Conservation (phyloP, 139 green algal species). For the Nannochloris sp. region DNA sequence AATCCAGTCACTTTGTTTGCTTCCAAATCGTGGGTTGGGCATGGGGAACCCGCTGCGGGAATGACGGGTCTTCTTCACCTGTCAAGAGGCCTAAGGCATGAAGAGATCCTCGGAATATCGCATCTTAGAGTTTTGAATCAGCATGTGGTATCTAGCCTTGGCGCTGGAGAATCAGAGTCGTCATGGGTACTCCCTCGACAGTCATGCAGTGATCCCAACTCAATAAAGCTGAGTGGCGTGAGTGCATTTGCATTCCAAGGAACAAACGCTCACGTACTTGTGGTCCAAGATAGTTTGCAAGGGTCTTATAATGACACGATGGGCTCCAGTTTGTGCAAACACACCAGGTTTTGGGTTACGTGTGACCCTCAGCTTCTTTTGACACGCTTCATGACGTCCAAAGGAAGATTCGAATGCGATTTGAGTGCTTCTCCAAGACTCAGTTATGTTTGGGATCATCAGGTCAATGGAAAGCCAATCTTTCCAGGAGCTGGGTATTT, state of each 20-base stretch:
- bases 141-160: slow-evolving; percentile 37
- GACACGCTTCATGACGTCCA: background rate
- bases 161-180: slow-evolving; percentile 6
- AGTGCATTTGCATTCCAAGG: slow-evolving; percentile 78
- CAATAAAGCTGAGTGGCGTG: slow-evolving; percentile 24
- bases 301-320: background rate
- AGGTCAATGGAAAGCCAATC: slow-evolving; percentile 40
- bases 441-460: slow-evolving; percentile 62
- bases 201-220: background rate
- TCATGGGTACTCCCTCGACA: slow-evolving; percentile 13
- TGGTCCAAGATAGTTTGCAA: slow-evolving; percentile 8
- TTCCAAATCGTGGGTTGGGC: slow-evolving; percentile 68
- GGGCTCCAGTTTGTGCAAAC: slow-evolving; percentile 1
- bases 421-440: slow-evolving; percentile 23
- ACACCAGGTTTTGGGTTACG: slow-evolving; percentile 12
- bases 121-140: slow-evolving; percentile 64
- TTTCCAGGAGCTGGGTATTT: slow-evolving; percentile 63
- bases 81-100: slow-evolving; percentile 21
- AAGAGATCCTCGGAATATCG: slow-evolving; percentile 36
- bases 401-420: slow-evolving; percentile 7
- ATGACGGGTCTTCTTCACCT: slow-evolving; percentile 35
- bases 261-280: slow-evolving; percentile 56
- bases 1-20: slow-evolving; percentile 24
- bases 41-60: slow-evolving; percentile 76
- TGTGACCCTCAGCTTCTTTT: slow-evolving; percentile 17